These are phyloP conservation scores for Penicillium desertorum DNA, from an alignment of 495 filamentous ascomycete genomes.

Conservation along the genomic window DNA sequence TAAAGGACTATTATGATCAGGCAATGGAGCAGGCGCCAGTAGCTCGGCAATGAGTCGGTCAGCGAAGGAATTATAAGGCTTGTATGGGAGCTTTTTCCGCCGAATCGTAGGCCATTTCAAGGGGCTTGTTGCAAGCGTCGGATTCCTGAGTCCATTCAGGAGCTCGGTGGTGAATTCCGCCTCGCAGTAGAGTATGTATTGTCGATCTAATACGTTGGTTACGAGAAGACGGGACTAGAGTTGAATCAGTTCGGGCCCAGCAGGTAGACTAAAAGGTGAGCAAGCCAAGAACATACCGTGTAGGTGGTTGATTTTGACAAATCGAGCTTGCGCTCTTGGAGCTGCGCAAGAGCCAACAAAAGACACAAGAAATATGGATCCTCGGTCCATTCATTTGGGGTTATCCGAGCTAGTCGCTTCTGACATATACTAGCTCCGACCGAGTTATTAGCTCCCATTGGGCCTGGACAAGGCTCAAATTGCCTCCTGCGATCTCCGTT, in stretches of 20 bases:
- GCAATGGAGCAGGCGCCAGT: too few relatives aligned
- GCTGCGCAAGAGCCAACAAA: constrained; percentile 25
- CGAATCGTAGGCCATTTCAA: constrained; percentile 14
- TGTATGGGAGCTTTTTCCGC: constrained; percentile 15
- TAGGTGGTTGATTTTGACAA: constrained; percentile 10
- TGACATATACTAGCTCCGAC: neutral
- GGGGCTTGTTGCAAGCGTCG: constrained; percentile 9
- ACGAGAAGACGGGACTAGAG: constrained; percentile 24
- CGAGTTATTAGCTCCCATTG: neutral
- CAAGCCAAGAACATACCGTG: constrained; percentile 16
- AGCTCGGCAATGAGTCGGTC: constrained; percentile 13
- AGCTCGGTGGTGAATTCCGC: constrained; percentile 20
- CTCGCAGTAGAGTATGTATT: constrained; percentile 21
- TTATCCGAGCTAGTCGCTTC: constrained; percentile 10
- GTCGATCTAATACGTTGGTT: constrained; percentile 5
- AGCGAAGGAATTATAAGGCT: constrained; percentile 20
- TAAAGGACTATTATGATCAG: too few relatives aligned
- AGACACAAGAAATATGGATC: constrained; percentile 28
- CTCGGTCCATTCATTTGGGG: constrained; percentile 21
- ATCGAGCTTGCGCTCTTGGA: constrained; percentile 14
- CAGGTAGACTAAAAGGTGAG: neutral
- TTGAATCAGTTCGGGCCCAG: constrained; percentile 5
- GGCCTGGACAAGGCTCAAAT: neutral
- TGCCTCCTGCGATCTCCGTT: constrained; percentile 9
- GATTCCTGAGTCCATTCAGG: constrained; percentile 8